Conservation (phyloP, 1,284 basidiomycete genomes). For the Ustilago curta region DNA sequence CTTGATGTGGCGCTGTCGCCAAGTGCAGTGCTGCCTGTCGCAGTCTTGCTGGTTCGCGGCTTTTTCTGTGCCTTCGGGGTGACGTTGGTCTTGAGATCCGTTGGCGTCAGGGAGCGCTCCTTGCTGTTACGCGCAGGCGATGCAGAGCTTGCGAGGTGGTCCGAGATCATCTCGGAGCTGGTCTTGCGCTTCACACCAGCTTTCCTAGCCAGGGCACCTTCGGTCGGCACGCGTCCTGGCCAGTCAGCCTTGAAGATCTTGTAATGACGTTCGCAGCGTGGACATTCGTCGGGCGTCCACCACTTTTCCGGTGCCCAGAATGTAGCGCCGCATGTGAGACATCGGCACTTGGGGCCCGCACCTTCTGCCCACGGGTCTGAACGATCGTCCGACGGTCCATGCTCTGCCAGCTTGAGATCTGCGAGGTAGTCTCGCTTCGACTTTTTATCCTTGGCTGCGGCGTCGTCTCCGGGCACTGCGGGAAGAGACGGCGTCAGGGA, state of each 20-base stretch:
- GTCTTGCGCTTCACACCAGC: conserved; percentile 44
- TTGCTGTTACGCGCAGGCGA: conserved; percentile 38
- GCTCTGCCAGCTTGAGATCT: conserved; percentile 49
- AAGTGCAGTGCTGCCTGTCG: conserved; percentile 2
- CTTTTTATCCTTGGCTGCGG: conserved; percentile 34
- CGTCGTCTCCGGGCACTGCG: conserved; percentile 20
- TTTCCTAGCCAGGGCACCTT: conserved; percentile 33
- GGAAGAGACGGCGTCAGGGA: conserved; percentile 35
- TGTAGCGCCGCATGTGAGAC: conserved; percentile 61
- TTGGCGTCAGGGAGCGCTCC: conserved; percentile 44
- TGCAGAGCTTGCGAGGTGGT: conserved; percentile 33
- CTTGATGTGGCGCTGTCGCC: conserved; percentile 8
- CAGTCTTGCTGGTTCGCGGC: conserved; percentile 17
- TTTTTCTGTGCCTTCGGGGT: conserved; percentile 36
- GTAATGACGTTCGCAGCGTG: conserved; percentile 67
- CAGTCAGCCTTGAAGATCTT: conserved; percentile 68
- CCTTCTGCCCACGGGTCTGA: conserved; percentile 52
- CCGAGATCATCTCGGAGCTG: conserved; percentile 45
- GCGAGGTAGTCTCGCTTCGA: conserved; percentile 42
- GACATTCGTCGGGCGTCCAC: conserved; percentile 68
- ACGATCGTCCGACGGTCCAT: conserved; percentile 49
- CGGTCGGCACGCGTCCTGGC: conserved; percentile 56
- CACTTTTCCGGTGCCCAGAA: conserved; percentile 67
- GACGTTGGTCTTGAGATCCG: conserved; percentile 21
- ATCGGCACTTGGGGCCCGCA: conserved; percentile 54